These are phyloP conservation scores for Ophiocordyceps australis DNA, from an alignment of 2,329 filamentous ascomycete genomes.

Conservation along the genomic window DNA sequence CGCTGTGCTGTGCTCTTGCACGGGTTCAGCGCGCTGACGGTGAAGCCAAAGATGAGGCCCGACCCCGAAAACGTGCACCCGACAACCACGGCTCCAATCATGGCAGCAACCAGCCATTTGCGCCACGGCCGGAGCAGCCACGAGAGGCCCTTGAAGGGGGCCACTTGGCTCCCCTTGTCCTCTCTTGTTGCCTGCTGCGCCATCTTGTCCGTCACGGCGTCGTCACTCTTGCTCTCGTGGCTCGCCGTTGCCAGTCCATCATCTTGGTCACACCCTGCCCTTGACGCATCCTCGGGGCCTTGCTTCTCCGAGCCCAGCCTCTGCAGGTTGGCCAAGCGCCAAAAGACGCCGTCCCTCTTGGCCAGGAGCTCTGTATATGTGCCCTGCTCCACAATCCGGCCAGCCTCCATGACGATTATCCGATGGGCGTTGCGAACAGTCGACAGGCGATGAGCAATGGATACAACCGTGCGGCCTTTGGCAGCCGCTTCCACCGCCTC, in stretches of 20 bases:
- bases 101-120: conserved; percentile 8
- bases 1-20: conserved; percentile 14
- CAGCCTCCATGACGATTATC: conserved; percentile 12
- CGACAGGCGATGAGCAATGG: conserved; percentile 1
- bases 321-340: conserved; percentile 19
- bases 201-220: conserved; percentile 21
- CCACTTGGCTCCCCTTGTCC: too few relatives aligned
- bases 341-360: conserved; percentile 28
- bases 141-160: neutral
- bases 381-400: conserved; percentile 7
- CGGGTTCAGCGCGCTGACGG: conserved; percentile 18
- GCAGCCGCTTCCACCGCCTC: conserved; percentile 26
- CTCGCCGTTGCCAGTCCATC: too few relatives aligned
- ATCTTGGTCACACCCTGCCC: too few relatives aligned
- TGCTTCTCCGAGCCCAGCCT: conserved; percentile 3
- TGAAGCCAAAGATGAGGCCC: conserved; percentile 22
- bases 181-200: too few relatives aligned
- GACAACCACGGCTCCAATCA: conserved; percentile 23
- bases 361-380: conserved; percentile 32
- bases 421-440: conserved; percentile 6
- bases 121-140: conserved; percentile 3
- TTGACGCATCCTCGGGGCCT: conserved; percentile 1
- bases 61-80: conserved; percentile 29
- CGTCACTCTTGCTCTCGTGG: conserved; percentile 7
- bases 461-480: conserved; percentile 1